phyloP scores from a whole-genome alignment of 1,139 yeast species.

The Keqinozyma sinolaborantium region DNA sequence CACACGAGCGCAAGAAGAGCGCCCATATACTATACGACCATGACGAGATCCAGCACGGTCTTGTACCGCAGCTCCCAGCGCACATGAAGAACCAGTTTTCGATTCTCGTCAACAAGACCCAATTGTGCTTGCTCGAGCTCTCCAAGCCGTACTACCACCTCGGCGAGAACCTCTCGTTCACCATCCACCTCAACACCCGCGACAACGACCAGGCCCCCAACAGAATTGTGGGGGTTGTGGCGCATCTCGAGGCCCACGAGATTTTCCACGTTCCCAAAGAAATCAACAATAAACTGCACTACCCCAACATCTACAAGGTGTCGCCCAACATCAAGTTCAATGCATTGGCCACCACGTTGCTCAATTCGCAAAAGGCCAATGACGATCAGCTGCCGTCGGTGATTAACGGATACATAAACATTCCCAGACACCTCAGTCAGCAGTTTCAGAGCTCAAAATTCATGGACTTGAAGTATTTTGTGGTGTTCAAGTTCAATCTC shows the following conservation, averaged over 20 bases:
- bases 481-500: conserved; percentile 38
- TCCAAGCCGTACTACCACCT: conserved; percentile 44
- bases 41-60: conserved; percentile 11
- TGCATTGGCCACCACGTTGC: conserved; percentile 29
- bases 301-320: conserved; percentile 31
- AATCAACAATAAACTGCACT: conserved; percentile 7
- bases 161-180: conserved; percentile 47
- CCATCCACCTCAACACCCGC: conserved; percentile 22
- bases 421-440: conserved; percentile 30
- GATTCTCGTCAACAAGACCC: conserved; percentile 29
- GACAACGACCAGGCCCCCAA: conserved; percentile 9
- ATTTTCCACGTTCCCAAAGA: conserved; percentile 21
- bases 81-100: conserved; percentile 37
- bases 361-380: conserved; percentile 9
- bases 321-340: conserved; percentile 36
- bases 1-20: conserved; percentile 28
- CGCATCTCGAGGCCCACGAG: conserved; percentile 41
- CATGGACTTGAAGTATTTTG: conserved; percentile 34
- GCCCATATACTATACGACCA: conserved; percentile 13
- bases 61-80: conserved; percentile 26
- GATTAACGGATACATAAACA: conserved; percentile 25
- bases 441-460: conserved; percentile 37
- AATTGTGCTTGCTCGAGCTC: conserved; percentile 31
- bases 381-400: conserved; percentile 9
- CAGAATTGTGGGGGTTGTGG: conserved; percentile 31